Evolutionary conservation across 2,329 filamentous ascomycete species (phyloP), one percentile per base, ranked within the genome.

Genomic region (Curvularia hawaiiensis): DNA sequence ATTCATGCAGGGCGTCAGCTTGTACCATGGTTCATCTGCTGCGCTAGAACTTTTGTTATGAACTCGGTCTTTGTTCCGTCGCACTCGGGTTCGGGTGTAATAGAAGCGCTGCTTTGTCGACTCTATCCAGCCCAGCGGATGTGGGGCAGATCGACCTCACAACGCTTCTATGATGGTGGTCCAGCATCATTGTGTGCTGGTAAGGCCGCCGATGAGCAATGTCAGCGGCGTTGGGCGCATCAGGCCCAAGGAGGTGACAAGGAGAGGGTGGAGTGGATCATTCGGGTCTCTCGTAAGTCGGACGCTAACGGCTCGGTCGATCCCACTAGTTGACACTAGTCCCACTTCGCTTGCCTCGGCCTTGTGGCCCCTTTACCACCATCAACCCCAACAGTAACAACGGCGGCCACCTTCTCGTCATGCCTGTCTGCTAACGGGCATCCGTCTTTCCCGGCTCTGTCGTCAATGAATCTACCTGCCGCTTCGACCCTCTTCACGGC

Each of bases 291-390:
- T 18, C 8, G 22, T 44, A 39, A 45, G 41, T 45, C 46, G 39
- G 48, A 49, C 47, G 49, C 57, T 41, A 56, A 54, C 52, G 57
- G 53, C 57, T 56, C 57, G 48, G 52, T 59, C 52, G 56, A 59
- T 59, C 56, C 41, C 11, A 28, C 57, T 49, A 50, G 44, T 2
- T 9, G 39, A 30, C 39, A 18, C 40, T 52, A 52, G 49, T 24
- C 41, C 52, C 45, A 50, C 24, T 35, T 52, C 49, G 45, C 40
- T 46, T 53, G 18, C 50, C 44, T 53, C 57, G 56, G 45, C 44
- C 54, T 59, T 44, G 53, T 33, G 26, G 49, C 38, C 12, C 46
- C 24, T 40, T 30, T 11, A 45, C 18, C 38, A 44, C 33, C 39
- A 18, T 28, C 45, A 55, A 55, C 28, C 40, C 35, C 30, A 18